Percentiles rank a stretch among this genome's conserved stretches.
Evolutionary conservation across 441 rosid genomes (phyloP).

Genomic region (Dalechampia spathulata): DNA sequence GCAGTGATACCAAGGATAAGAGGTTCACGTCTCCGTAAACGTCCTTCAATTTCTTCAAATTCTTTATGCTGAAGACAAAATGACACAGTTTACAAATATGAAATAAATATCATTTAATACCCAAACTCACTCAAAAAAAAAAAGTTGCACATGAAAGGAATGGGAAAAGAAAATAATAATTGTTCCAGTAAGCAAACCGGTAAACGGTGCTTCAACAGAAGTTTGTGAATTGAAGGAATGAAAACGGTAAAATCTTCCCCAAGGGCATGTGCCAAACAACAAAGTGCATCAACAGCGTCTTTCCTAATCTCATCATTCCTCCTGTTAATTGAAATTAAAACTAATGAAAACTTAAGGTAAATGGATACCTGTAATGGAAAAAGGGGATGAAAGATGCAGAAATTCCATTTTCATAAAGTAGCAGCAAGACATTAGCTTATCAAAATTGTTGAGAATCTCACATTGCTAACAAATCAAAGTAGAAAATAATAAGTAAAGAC

Average conservation of each 20-base stretch:
- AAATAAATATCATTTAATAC: not conserved
- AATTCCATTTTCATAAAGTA: not conserved
- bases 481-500: not conserved
- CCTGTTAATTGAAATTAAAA: slow-evolving; percentile 36
- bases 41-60: slow-evolving; percentile 92
- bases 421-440: not conserved
- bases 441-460: not conserved
- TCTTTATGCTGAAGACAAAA: slow-evolving; percentile 78
- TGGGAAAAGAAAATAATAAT: not conserved
- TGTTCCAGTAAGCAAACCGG: slow-evolving; percentile 36
- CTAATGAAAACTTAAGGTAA: not conserved
- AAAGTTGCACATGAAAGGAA: not conserved
- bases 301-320: slow-evolving; percentile 84
- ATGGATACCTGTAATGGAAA: not conserved
- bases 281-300: slow-evolving; percentile 97
- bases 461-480: too few species aligned
- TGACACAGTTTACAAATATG: not conserved
- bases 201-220: slow-evolving; percentile 65
- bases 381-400: not conserved
- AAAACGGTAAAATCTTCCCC: slow-evolving; percentile 98
- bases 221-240: slow-evolving; percentile 92
- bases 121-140: not conserved
- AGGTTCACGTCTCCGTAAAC: slow-evolving; percentile 77
- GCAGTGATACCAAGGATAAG: slow-evolving; percentile 73
- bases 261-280: slow-evolving; percentile 97